phyloP scores from a whole-genome alignment of 2,329 filamentous ascomycete species.

The Tolypocladium inflatum region DNA sequence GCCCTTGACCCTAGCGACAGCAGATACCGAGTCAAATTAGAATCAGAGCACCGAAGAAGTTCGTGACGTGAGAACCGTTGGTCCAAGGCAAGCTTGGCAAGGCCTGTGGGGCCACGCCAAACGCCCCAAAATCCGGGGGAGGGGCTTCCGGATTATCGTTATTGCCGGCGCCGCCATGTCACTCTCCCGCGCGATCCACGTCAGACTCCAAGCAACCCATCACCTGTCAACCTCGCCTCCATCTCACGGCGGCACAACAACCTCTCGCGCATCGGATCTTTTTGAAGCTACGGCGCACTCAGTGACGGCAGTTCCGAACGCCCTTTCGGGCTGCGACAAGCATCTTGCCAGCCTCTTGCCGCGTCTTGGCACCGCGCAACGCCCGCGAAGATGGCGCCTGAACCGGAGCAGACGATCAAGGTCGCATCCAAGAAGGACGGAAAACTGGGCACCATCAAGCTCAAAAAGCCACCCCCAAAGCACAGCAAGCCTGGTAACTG shows the following conservation, averaged over 20 bases:
- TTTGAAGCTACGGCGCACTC: background rate
- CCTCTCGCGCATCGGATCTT: background rate
- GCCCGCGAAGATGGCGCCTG: conserved; percentile 2
- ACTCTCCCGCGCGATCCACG: background rate
- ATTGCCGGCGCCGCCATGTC: background rate
- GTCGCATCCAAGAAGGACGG: conserved; percentile 47
- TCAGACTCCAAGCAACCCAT: background rate
- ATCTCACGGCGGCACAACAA: background rate
- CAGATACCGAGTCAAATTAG: no score
- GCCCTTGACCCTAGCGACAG: background rate
- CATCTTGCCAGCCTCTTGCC: background rate
- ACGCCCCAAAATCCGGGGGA: background rate
- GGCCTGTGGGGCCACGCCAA: no score
- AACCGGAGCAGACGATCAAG: conserved; percentile 49
- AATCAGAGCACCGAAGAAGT: no score
- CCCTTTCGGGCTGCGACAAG: background rate
- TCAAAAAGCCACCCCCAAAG: conserved; percentile 55
- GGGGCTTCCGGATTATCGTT: conserved; percentile 5
- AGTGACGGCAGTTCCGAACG: background rate
- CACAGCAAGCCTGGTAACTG: conserved; percentile 60
- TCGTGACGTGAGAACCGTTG: no score
- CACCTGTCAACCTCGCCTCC: background rate
- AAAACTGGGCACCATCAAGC: conserved; percentile 45
- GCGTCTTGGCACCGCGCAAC: background rate
- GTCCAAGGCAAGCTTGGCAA: no score